Base-by-base conservation (phyloP, 139 green algal species). In the Volvox reticuliferus region DNA sequence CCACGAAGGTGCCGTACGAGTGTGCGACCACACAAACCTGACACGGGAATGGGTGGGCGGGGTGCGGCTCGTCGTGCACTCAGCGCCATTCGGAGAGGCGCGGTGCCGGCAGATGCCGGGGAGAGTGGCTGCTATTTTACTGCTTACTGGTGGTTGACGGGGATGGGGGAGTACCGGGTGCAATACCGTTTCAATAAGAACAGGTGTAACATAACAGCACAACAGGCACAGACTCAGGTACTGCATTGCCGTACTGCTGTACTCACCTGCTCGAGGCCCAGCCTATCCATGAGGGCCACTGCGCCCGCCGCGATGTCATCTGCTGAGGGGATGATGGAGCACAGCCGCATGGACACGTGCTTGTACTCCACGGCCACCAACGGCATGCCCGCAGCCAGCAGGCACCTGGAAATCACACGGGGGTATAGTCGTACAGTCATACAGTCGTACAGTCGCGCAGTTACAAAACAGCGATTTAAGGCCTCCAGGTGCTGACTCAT, bases 1-100 rank as follows among this genome's bases (percentile, higher is more conserved):
- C 93, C 55, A 96, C 91, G 87, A 96, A 95, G 5, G 94, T 96
- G 86, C 94, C 94, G 81, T 96, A 96, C 44, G 50, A 90, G 86
- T 95, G 93, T 2, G 88, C 89, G 37, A 95, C 88, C 68, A 95
- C 85, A 30, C 82, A 88, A 18, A 65, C 82, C 82, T 55, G 44
- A 55, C 44, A 80, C 22, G 55, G 24, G 73, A 22, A 37, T 1
- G 71, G 71, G 28, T 16, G 71, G 71, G 71, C 21, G 65, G 65
- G 65, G 65, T 30, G 9, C 44, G 9, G 44, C 44, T 9, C n/a
- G n/a, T n/a, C n/a, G n/a, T n/a, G n/a, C n/a, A n/a, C n/a, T n/a
- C n/a, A n/a, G n/a, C n/a, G n/a, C n/a, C n/a, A n/a, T n/a, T n/a
- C n/a, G n/a, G n/a, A n/a, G n/a, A n/a, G n/a, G n/a, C n/a, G n/a